Base-by-base conservation (phyloP, 305 asterid species). In the Fraxinus xanthoxyloides region DNA sequence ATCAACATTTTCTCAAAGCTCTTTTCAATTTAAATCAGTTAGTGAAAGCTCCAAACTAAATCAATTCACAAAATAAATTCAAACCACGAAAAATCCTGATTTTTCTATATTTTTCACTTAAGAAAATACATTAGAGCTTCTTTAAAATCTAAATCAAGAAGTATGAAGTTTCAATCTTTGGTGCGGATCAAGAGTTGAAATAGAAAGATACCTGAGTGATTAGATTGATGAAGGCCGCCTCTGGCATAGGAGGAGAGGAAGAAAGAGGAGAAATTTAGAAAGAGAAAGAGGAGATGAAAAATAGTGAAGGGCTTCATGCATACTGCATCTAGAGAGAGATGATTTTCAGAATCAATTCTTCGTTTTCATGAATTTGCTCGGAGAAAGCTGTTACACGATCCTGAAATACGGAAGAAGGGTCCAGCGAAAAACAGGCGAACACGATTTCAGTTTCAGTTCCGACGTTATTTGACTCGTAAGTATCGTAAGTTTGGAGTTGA, bases 241-340 rank as follows among this genome's bases (percentile, higher is more conserved):
- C 88, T 81, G 82, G 92, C 91, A 59, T 79, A 2, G 79, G 90
- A 76, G 82, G 79, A 63, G 67, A 76, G 83, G 84, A 88, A 85
- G 73, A 90, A 75, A 13, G 89, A 82, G 31, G 85, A 81, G 51
- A 92, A 63, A 40, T 36, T 78, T 40, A 91, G 85, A 81, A 80
- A 84, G 82, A 89, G 79, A 26, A 89, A 72, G 72, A 91, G 43
- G 32, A 89, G 80, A 86, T 83, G 67, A 86, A 86, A 81, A 19
- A 83, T 40, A 89, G 88, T 89, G 65, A 84, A 82, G 32, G 76
- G 85, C 61, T 26, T 34, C 75, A 69, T 69, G 75, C 75, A 69
- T 28, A 69, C 38, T 30, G 75, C 38, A 69, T 15, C 75, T 2
- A 28, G 35, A 24, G 67, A 51, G 72, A 65, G 72, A 63, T 63